Conservation (phyloP, 1,139 yeast species). For the Candida glucosophila region DNA sequence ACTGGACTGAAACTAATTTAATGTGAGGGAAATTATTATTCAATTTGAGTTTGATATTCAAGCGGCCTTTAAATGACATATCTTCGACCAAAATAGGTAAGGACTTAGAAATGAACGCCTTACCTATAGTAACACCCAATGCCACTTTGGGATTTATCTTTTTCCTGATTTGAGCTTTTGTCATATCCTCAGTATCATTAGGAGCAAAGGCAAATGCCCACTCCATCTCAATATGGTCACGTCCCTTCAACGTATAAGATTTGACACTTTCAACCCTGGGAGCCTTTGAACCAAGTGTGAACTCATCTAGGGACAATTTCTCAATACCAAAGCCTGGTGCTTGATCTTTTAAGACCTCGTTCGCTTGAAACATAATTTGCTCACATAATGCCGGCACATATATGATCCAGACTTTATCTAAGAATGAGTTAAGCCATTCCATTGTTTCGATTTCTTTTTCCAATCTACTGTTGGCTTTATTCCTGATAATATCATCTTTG, state of each 20-base stretch:
- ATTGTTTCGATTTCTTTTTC: conserved; percentile 61
- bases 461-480: conserved; percentile 48
- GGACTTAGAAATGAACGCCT: conserved; percentile 67
- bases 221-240: conserved; percentile 67
- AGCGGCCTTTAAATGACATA: conserved; percentile 64
- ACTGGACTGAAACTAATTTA: conserved; percentile 58
- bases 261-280: conserved; percentile 66
- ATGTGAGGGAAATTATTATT: conserved; percentile 66
- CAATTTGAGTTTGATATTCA: conserved; percentile 58
- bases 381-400: conserved; percentile 83
- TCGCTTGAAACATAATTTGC: conserved; percentile 60
- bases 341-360: conserved; percentile 55
- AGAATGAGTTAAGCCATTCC: conserved; percentile 71
- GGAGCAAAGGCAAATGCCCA: conserved; percentile 79
- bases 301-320: conserved; percentile 61
- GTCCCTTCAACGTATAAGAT: conserved; percentile 61
- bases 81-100: conserved; percentile 71
- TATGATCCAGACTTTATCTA: conserved; percentile 77
- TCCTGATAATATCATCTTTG: conserved; percentile 65
- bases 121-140: conserved; percentile 70
- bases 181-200: conserved; percentile 75
- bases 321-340: conserved; percentile 82
- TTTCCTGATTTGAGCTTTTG: conserved; percentile 59
- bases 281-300: conserved; percentile 72
- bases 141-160: conserved; percentile 75